Percentiles rank a stretch among this genome's conserved stretches.
Conservation (phyloP, 1,139 yeast species). For the Blastobotrys illinoisensis region DNA sequence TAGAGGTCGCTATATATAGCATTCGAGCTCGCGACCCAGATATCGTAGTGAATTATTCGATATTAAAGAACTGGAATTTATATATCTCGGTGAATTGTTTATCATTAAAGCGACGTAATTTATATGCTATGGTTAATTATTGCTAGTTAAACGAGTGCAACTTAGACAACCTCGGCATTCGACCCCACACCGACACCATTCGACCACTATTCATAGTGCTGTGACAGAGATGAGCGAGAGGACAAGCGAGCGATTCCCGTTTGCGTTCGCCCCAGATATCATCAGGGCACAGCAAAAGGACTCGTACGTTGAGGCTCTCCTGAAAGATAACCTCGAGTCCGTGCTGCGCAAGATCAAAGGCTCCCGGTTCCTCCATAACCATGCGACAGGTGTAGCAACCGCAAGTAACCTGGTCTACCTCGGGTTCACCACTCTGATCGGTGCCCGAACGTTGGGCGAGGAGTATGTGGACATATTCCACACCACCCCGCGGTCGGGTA, state of each 20-base stretch:
- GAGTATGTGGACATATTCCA: constrained; percentile 86
- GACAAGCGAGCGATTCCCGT: constrained; percentile 18
- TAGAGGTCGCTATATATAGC: too few relatives aligned
- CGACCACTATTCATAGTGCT: background rate
- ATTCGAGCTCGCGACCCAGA: too few relatives aligned
- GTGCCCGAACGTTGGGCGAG: constrained; percentile 84
- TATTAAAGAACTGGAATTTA: too few relatives aligned
- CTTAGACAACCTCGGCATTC: background rate
- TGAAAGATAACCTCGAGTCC: constrained; percentile 52
- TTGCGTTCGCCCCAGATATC: constrained; percentile 27
- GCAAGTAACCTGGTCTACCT: constrained; percentile 58
- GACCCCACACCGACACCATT: background rate
- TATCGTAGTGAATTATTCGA: too few relatives aligned
- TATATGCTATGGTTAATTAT: too few relatives aligned
- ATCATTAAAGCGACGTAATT: too few relatives aligned
- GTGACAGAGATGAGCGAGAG: background rate
- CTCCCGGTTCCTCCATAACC: constrained; percentile 59
- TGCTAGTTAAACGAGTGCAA: too few relatives aligned
- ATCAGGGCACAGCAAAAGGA: constrained; percentile 87
- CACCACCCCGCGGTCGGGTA: constrained; percentile 47
- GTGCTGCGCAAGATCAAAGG: constrained; percentile 55
- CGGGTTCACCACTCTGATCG: constrained; percentile 63
- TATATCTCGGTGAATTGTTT: too few relatives aligned
- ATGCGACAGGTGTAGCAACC: constrained; percentile 58
- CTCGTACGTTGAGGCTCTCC: constrained; percentile 55